Evolutionary conservation across 1,284 basidiomycete species (phyloP).

Genomic region (Takashimella tepidaria): DNA sequence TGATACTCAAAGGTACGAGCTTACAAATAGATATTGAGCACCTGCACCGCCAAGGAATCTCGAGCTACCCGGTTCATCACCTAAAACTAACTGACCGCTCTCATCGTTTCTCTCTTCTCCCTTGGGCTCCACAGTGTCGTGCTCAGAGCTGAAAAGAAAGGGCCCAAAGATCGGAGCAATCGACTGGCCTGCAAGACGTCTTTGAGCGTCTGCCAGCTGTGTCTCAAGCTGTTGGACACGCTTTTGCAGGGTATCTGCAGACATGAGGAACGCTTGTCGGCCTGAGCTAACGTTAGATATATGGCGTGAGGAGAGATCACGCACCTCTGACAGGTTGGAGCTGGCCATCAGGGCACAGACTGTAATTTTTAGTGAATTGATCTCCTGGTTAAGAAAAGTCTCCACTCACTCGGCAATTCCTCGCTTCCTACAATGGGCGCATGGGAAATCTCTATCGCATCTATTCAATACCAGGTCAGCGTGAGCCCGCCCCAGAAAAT

Average conservation of each 20-base stretch:
- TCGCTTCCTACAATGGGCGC: constrained; percentile 4
- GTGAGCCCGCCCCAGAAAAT: too few species aligned
- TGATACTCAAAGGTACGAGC: too few species aligned
- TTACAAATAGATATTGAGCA: constrained; percentile 12
- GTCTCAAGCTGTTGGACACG: background rate
- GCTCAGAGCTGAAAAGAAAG: background rate
- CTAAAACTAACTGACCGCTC: constrained; percentile 10
- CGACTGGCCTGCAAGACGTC: background rate
- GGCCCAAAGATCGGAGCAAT: background rate
- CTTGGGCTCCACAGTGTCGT: background rate
- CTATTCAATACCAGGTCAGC: too few species aligned
- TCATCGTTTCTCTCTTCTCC: background rate
- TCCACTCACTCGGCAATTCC: constrained; percentile 5
- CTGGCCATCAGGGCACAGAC: constrained; percentile 2
- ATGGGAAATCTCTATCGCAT: background rate
- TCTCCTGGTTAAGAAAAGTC: background rate
- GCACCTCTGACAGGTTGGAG: background rate
- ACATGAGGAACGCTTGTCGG: background rate
- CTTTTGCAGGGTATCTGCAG: background rate
- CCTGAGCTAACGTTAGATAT: too few species aligned
- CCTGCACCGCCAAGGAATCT: constrained; percentile 13
- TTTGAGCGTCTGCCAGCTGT: background rate
- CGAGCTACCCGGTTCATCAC: constrained; percentile 7
- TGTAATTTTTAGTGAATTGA: constrained; percentile 1
- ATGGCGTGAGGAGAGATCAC: too few species aligned